phyloP scores from a whole-genome alignment of 495 filamentous ascomycete genomes.

The Sabuloglossum arenarium region DNA sequence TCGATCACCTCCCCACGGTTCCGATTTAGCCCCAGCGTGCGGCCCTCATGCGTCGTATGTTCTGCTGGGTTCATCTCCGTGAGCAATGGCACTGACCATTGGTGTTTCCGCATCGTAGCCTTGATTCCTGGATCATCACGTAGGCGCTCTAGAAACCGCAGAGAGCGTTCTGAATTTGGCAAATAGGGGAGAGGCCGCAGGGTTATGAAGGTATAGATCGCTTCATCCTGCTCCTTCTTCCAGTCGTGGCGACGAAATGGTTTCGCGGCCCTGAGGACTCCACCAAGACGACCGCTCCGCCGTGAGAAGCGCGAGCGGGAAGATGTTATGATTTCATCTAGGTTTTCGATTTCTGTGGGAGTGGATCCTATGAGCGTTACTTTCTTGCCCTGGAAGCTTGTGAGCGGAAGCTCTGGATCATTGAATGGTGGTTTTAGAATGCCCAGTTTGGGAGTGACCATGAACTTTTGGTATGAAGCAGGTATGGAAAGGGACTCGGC shows the following conservation, averaged over 20 bases:
- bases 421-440: constrained; percentile 45
- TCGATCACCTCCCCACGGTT: constrained; percentile 85
- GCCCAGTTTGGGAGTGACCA: constrained; percentile 47
- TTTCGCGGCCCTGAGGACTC: constrained; percentile 20
- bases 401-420: constrained; percentile 26
- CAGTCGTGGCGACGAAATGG: constrained; percentile 19
- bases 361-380: constrained; percentile 43
- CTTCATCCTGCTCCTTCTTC: constrained; percentile 27
- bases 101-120: constrained; percentile 58
- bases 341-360: constrained; percentile 25
- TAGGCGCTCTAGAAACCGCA: constrained; percentile 56
- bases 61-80: constrained; percentile 86
- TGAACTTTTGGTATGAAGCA: constrained; percentile 48
- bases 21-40: constrained; percentile 72
- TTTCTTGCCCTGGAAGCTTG: constrained; percentile 30
- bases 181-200: constrained; percentile 62
- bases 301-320: constrained; percentile 19
- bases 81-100: constrained; percentile 67
- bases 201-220: constrained; percentile 60
- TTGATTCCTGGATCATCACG: constrained; percentile 70
- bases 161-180: constrained; percentile 43
- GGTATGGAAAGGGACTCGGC: constrained; percentile 39
- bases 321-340: constrained; percentile 21
- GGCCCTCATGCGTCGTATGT: constrained; percentile 60
- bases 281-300: background rate